A percentile compares a stretch with the other conserved stretches of the same genome.
Conservation (phyloP, 2,329 filamentous ascomycete genomes). For the Monilinia laxa region DNA sequence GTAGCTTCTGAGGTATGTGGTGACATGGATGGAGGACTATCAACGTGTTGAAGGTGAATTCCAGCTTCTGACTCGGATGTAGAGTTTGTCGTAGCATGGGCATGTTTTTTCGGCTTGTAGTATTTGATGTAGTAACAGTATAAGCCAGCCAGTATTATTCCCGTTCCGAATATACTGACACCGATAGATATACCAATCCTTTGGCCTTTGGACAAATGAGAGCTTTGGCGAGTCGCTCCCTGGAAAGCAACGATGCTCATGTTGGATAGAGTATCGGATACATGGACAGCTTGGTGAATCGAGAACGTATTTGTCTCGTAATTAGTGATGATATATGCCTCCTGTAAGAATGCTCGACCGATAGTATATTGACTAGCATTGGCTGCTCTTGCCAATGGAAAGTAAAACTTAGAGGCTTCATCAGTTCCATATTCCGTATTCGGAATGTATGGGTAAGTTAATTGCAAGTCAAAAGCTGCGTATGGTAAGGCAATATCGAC, state of each 20-base stretch:
- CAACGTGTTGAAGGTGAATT: slow-evolving; percentile 37
- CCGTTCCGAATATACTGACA: slow-evolving; percentile 24
- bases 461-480: slow-evolving; percentile 39
- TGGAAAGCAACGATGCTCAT: slow-evolving; percentile 33
- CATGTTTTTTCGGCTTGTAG: background rate
- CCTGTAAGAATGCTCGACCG: slow-evolving; percentile 41
- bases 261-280: slow-evolving; percentile 31
- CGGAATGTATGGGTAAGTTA: slow-evolving; percentile 38
- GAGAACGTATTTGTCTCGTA: slow-evolving; percentile 40
- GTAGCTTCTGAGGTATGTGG: slow-evolving; percentile 45
- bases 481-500: slow-evolving; percentile 41
- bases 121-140: background rate
- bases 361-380: slow-evolving; percentile 40
- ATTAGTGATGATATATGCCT: slow-evolving; percentile 42
- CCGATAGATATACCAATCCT: slow-evolving; percentile 35
- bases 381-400: slow-evolving; percentile 38
- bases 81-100: background rate
- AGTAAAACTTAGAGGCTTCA: slow-evolving; percentile 43
- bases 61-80: background rate
- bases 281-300: slow-evolving; percentile 39
- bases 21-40: slow-evolving; percentile 47
- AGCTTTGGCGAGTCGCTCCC: background rate
- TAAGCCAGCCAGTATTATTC: slow-evolving; percentile 25
- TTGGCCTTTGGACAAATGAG: slow-evolving; percentile 28
- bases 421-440: slow-evolving; percentile 48